Evolutionary conservation across 2,329 filamentous ascomycete genomes (phyloP).

Genomic region (Epichloe sp.): DNA sequence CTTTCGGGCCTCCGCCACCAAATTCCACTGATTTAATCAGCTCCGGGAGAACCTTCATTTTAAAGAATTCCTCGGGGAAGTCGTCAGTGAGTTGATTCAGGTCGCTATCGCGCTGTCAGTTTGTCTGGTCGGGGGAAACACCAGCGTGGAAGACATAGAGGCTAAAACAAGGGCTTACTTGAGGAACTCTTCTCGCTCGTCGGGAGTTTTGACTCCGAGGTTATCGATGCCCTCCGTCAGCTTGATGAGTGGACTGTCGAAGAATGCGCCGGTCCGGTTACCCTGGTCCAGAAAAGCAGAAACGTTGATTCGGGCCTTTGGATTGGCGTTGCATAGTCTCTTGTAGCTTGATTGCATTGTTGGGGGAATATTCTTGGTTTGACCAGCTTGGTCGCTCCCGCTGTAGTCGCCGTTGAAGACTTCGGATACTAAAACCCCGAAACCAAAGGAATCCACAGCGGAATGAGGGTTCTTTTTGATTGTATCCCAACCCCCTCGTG

Average conservation of each 20-base stretch:
- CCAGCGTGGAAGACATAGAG: constrained; percentile 14
- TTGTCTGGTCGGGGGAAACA: background rate
- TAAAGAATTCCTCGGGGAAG: constrained; percentile 96
- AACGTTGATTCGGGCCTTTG: constrained; percentile 75
- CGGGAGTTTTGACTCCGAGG: constrained; percentile 72
- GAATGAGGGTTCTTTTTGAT: constrained; percentile 75
- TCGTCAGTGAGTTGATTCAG: constrained; percentile 80
- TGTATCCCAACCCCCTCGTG: constrained; percentile 82
- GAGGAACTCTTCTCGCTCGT: constrained; percentile 74
- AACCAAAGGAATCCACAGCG: constrained; percentile 78
- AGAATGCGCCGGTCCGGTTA: constrained; percentile 68
- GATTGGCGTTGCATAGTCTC: constrained; percentile 74
- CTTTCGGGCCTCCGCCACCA: constrained; percentile 85
- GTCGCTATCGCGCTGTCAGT: constrained; percentile 36
- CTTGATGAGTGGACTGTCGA: constrained; percentile 84
- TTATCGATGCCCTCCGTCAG: constrained; percentile 88
- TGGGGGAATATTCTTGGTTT: constrained; percentile 77
- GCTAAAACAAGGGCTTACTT: constrained; percentile 29
- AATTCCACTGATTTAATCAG: constrained; percentile 98
- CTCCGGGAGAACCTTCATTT: constrained; percentile 90
- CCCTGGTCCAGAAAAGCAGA: constrained; percentile 85
- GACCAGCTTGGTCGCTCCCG: constrained; percentile 65
- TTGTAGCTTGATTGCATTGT: constrained; percentile 88
- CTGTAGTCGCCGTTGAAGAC: constrained; percentile 79
- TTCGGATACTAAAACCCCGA: constrained; percentile 75